phyloP scores from a whole-genome alignment of 495 filamentous ascomycete genomes.

The Pyrenula aspistea region DNA sequence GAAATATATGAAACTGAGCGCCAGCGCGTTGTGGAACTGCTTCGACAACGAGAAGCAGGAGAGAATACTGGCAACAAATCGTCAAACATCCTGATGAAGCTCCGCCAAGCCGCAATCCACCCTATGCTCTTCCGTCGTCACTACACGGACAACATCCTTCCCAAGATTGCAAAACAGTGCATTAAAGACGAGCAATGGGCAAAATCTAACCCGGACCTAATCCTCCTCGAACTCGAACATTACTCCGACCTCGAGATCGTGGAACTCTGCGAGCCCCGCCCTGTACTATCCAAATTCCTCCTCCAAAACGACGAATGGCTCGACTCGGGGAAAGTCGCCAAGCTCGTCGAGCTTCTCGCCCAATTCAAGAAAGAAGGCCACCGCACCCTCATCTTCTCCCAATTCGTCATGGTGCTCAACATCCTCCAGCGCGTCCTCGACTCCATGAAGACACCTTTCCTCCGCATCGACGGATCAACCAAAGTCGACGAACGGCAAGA shows the following conservation, averaged over 20 bases:
- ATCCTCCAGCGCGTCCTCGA: conserved; percentile 76
- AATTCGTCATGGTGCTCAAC: conserved; percentile 85
- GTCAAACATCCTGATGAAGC: conserved; percentile 75
- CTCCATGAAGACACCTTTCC: conserved; percentile 57
- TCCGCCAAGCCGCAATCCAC: conserved; percentile 88
- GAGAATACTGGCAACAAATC: conserved; percentile 42
- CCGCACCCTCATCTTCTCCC: conserved; percentile 76
- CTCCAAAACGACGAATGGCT: conserved; percentile 74
- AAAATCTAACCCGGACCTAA: conserved; percentile 46
- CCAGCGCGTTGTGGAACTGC: conserved; percentile 37
- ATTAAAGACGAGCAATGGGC: conserved; percentile 52
- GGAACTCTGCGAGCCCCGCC: conserved; percentile 59
- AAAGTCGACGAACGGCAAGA: conserved; percentile 72
- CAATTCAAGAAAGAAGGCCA: conserved; percentile 73
- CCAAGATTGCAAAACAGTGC: conserved; percentile 65
- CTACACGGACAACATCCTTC: conserved; percentile 60
- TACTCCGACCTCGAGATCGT: conserved; percentile 79
- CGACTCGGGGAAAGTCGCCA: conserved; percentile 80
- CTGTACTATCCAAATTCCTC: conserved; percentile 57
- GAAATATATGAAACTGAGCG: conserved; percentile 57
- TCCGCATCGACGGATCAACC: conserved; percentile 76
- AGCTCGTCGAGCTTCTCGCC: conserved; percentile 58
- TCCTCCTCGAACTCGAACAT: conserved; percentile 58
- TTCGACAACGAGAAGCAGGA: conserved; percentile 44
- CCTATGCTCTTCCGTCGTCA: conserved; percentile 73